Evolutionary conservation across 2,329 filamentous ascomycete species (phyloP), one percentile per base, ranked within the genome.

Genomic region (Fusarium sp.): DNA sequence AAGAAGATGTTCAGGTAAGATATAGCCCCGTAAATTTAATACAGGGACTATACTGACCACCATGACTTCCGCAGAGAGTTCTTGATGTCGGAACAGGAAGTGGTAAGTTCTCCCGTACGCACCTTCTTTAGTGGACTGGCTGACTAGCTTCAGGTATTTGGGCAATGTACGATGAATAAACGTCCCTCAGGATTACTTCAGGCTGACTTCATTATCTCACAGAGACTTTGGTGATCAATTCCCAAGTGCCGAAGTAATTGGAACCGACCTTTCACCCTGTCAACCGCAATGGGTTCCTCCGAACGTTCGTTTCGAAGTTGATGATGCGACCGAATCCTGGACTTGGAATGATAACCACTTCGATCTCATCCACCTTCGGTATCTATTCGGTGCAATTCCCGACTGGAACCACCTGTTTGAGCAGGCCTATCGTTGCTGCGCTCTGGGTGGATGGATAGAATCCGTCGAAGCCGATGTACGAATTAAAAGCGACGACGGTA

Each of bases 271-370:
- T 3, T 73, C 71, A 4, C 71, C 71, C 11, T 65, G 61, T 9
- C 71, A 73, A 4, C 71, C 71, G 1, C 16, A 58, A 41, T 73
- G 68, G 65, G 65, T 73, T n/a, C 70, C 70, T 2, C 70, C 71
- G 3, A 73, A 73, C 7, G 68, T 73, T 12, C 62, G 57, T 1
- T 73, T 73, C 40, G 61, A 71, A 14, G 56, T 73, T 27, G 71
- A 73, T 11, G 71, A 73, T 16, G 71, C 71, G 18, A 71, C 54
- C 2, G 55, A 20, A 12, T 30, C 20, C 7, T 62, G 71, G 71
- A 73, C 71, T 4, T 72, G 70, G 68, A 52, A 57, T 4, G 13
- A 42, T 4, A 29, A 57, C 34, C 32, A 44, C 40, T 73, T 73
- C 11, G 65, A 70, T 42, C 70, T 73, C 2, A 27, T 73, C 30